A percentile compares a stretch with the other conserved stretches of the same genome.
phyloP scores from a whole-genome alignment of 805 yeast species.

The Zygotorulaspora danielsina region DNA sequence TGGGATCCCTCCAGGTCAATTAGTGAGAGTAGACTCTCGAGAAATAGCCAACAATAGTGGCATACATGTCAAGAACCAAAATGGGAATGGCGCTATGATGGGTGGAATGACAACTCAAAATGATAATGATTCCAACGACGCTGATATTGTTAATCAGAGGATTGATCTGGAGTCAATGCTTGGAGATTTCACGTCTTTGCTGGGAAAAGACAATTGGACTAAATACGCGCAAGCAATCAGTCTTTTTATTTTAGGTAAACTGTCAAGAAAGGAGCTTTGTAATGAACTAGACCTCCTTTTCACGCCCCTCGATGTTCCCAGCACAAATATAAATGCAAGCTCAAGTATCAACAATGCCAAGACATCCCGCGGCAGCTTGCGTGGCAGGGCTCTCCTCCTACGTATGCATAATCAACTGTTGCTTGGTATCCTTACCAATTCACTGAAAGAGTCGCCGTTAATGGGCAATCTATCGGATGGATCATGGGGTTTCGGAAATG shows the following conservation, averaged over 20 bases:
- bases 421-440: conserved; percentile 77
- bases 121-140: conserved; percentile 6
- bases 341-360: neutral
- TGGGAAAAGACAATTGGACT: conserved; percentile 79
- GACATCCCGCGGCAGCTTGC: neutral
- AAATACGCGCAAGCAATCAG: conserved; percentile 76
- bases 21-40: conserved; percentile 2
- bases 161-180: conserved; percentile 65
- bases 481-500: conserved; percentile 48
- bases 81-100: conserved; percentile 6
- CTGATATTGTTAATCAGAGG: conserved; percentile 33
- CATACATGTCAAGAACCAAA: conserved; percentile 3
- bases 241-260: conserved; percentile 69
- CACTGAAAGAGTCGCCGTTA: conserved; percentile 71
- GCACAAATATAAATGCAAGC: conserved; percentile 3
- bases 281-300: conserved; percentile 55
- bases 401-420: conserved; percentile 75
- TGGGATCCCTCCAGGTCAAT: conserved; percentile 13
- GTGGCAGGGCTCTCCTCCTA: conserved; percentile 20
- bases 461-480: conserved; percentile 62
- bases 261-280: conserved; percentile 71
- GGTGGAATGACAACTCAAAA: conserved; percentile 10
- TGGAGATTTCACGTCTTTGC: conserved; percentile 61
- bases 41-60: conserved; percentile 4
- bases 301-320: conserved; percentile 7